Base-by-base conservation (phyloP, 352 stramenopile species). In the Pythium rishiriense region DNA sequence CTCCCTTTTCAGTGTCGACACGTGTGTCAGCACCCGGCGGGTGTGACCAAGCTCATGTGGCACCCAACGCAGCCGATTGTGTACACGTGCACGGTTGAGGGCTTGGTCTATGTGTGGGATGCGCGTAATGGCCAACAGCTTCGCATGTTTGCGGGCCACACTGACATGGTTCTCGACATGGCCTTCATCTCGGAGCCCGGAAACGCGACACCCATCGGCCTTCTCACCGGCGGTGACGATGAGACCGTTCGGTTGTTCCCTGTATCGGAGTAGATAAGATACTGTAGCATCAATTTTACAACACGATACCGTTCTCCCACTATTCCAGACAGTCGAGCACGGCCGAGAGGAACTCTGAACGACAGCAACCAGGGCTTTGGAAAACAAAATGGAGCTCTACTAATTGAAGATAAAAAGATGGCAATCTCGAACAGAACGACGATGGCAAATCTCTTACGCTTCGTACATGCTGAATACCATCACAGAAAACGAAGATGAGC, bases 151-250 rank as follows among this genome's bases (percentile, higher is more conserved):
- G 87, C 82, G 24, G 90, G 91, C 29, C 93, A 98, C 73, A 83
- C 77, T 19, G 93, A 98, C 66, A 97, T 97, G 88, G 79, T 98
- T 15, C 74, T 98, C 26, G 93, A 97, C 67, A 91, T 97, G 76
- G 75, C 73, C 29, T 91, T 96, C 43, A 74, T 92, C 39, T 66
- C 70, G 14, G 75, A 75, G 10, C 72, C 79, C 33, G 68, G 81
- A 28, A 77, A 70, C 48, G 64, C 66, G 15, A 53, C 69, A 17
- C 70, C 85, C 1, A 64, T 78, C 37, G 76, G 78, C 11, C 73
- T 96, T 50, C 81, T 96, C 65, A 94, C 88, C 2, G 73, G 76
- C 26, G 85, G 88, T 28, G 88, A 96, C 62, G 88, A 96, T 56
- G 81, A 95, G 55, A 88, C 80, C 15, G 75, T 93, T 53, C 84